A percentile compares a stretch with the other conserved stretches of the same genome.
These are phyloP conservation scores for Tricholoma matsutake DNA, from an alignment of 768 basidiomycete species.

Conservation along the genomic window DNA sequence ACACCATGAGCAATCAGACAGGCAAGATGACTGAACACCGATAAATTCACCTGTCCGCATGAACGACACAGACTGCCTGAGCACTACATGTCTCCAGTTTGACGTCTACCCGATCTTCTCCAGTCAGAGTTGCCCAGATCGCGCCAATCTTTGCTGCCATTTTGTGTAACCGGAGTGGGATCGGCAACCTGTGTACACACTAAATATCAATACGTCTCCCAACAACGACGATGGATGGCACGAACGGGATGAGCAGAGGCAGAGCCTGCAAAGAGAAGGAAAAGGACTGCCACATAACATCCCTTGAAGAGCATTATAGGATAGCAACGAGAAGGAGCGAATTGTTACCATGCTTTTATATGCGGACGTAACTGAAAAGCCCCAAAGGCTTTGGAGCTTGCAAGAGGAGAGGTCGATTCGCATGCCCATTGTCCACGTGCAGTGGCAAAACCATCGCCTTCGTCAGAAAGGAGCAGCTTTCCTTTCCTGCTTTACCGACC, in stretches of 20 bases:
- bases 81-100: too few species aligned
- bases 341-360: constrained; percentile 30
- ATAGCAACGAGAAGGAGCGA: constrained; percentile 23
- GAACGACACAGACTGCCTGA: too few species aligned
- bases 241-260: constrained; percentile 37
- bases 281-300: constrained; percentile 33
- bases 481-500: too few species aligned
- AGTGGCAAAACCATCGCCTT: neutral
- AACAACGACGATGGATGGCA: constrained; percentile 13
- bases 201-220: constrained; percentile 1
- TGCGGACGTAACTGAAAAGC: constrained; percentile 20
- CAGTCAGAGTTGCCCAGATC: neutral
- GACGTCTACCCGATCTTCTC: constrained; percentile 7
- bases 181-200: constrained; percentile 1
- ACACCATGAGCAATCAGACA: constrained; percentile 1
- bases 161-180: neutral
- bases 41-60: constrained; percentile 5
- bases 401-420: constrained; percentile 32
- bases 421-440: constrained; percentile 34
- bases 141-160: constrained; percentile 3
- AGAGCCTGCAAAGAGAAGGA: constrained; percentile 30
- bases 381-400: constrained; percentile 26
- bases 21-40: constrained; percentile 8
- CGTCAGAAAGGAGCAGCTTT: neutral
- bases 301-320: constrained; percentile 30